phyloP scores from a whole-genome alignment of 1,139 yeast species.

The Saccharomyces hybrid region DNA sequence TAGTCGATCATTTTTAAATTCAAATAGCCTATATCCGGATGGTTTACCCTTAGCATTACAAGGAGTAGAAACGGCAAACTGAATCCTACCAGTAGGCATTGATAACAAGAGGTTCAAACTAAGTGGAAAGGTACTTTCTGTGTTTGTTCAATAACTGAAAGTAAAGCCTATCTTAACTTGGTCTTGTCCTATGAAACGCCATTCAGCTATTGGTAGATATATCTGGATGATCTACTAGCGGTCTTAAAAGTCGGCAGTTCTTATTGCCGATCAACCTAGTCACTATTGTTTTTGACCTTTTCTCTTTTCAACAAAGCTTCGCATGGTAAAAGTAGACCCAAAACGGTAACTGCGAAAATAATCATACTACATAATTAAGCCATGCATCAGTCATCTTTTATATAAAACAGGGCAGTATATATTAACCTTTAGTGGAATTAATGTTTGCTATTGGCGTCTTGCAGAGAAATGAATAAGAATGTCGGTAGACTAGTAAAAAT shows the following conservation, averaged over 20 bases:
- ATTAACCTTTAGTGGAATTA: no score
- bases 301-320: not conserved
- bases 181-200: not conserved
- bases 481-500: not conserved
- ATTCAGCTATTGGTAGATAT: no score
- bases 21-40: conserved; percentile 21
- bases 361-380: no score
- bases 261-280: no score
- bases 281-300: not conserved
- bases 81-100: conserved; percentile 8
- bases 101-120: not conserved
- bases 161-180: not conserved
- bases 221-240: no score
- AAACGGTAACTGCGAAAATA: not conserved
- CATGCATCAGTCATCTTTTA: no score
- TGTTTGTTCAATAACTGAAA: not conserved
- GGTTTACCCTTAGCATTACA: conserved; percentile 15
- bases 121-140: not conserved
- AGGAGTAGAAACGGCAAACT: conserved; percentile 25
- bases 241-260: no score
- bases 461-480: not conserved
- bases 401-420: no score
- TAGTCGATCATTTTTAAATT: conserved; percentile 14
- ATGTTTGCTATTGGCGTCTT: no score
- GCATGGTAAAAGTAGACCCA: not conserved